Base-by-base conservation (phyloP, 495 filamentous ascomycete genomes). In the Aspergillus cristatus region DNA sequence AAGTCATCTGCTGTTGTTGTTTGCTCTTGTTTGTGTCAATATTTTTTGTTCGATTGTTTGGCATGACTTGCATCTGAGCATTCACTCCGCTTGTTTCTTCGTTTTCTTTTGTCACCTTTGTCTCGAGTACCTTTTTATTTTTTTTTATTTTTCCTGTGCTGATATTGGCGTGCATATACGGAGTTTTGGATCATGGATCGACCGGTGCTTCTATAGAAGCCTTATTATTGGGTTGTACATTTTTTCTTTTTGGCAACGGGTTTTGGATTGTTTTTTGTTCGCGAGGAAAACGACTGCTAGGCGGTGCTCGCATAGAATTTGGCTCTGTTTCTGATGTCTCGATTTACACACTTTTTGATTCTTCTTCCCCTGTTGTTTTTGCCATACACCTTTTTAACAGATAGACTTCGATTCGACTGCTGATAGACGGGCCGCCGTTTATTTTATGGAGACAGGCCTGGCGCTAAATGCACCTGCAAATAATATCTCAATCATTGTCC, bases 11-110 rank as follows among this genome's bases (percentile, higher is more conserved):
- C 20, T 30, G 18, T 37, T 17, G 18, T 40, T 41, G 32, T 18
- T 24, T 51, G 35, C 47, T 50, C 43, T 46, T 53, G 34, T 51
- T 44, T 48, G 50, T 51, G 42, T 47, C 34, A 39, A 57, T 50
- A 47, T 50, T 37, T 36, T 43, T 46, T n/a, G n/a, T n/a, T n/a
- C n/a, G n/a, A n/a, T 45, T 48, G 43, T 34, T 51, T 42, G 46
- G 42, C 46, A 51, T 55, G 41, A 38, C 28, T 35, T 36, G 22
- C 28, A 46, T 32, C 20, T 18, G 32, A 32, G 25, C 25, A 37
- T 35, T 20, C 39, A 15, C 40, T 46, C 42, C 18, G 42, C 13
- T 25, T 34, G 28, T 42, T 43, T 38, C 30, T 41, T 44, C 41
- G 43, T 40, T 45, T 48, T 52, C 22, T 42, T 14, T 30, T 38